Evolutionary conservation across 768 basidiomycete genomes (phyloP), one percentile per base, ranked within the genome.

Genomic region (Aureoboletus auriporus): DNA sequence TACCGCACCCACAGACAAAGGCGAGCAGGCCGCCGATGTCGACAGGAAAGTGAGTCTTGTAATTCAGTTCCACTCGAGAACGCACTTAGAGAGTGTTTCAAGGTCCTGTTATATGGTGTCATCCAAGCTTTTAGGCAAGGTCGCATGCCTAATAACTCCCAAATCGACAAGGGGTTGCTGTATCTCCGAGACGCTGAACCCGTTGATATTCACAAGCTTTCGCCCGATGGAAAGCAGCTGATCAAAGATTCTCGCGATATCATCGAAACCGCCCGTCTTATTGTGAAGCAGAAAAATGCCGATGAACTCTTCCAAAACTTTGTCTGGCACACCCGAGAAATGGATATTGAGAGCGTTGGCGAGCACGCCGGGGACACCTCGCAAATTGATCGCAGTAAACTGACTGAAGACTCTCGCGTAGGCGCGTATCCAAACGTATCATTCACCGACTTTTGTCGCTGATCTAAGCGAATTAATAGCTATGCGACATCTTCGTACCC

Each of bases 261-360:
- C 61, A 75, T 95, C 58, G 78, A 81, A 55, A 93, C 90, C 5
- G 73, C 79, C 0, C 77, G 84, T 11, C 57, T 77, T 35, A 83
- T 93, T 49, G 82, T 94, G n/a, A 60, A 72, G 42, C 76, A 86
- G 58, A 96, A 95, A 79, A 96, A 96, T 56, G 70, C 74, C 20
- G 93, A 95, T 57, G 93, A 97, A 70, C 77, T 97, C 35, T 76
- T 96, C 65, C 95, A 97, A 68, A 85, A 89, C 59, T 94, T 95
- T 56, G 68, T 94, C 35, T 93, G 86, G 86, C 79, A 84, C 51
- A 90, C 89, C 1, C 71, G 78, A 30, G 77, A 78, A 33, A 70
- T 84, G 16, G 51, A 54, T 7, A 13, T 28, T 1, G 56, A 54
- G 64, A 76, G 63, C 46, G 60, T 64, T 33, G 77, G 75, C 67